These are phyloP conservation scores for Fusarium goolgardi DNA, from an alignment of 2,329 filamentous ascomycete species.

Conservation along the genomic window DNA sequence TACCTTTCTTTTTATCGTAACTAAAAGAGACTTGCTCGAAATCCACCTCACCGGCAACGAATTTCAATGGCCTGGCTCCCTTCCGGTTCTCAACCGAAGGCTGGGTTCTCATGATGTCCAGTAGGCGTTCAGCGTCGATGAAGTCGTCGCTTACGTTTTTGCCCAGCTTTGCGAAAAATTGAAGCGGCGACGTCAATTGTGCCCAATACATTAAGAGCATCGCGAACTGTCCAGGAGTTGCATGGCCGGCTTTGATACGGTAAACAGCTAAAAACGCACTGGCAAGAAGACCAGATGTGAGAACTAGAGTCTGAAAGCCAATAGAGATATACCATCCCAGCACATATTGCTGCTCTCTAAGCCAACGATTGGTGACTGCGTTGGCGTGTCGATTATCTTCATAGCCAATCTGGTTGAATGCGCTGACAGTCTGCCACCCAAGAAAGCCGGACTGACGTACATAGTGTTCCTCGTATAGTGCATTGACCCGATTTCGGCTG, in stretches of 20 bases:
- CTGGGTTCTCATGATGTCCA: conserved; percentile 69
- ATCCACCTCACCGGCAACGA: conserved; percentile 64
- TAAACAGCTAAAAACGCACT: conserved; percentile 70
- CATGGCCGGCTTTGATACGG: conserved; percentile 71
- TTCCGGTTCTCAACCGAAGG: conserved; percentile 66
- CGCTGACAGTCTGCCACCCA: conserved; percentile 69
- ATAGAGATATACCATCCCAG: conserved; percentile 63
- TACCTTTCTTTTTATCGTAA: conserved; percentile 69
- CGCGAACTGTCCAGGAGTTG: conserved; percentile 75
- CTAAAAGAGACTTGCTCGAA: conserved; percentile 68
- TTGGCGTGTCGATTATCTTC: conserved; percentile 66
- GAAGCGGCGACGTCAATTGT: conserved; percentile 76
- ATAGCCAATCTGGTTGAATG: conserved; percentile 69
- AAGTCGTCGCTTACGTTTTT: conserved; percentile 67
- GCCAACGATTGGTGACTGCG: conserved; percentile 59
- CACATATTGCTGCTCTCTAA: conserved; percentile 53
- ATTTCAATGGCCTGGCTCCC: conserved; percentile 61
- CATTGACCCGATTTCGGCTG: conserved; percentile 63
- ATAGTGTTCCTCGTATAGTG: conserved; percentile 66
- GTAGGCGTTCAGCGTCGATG: conserved; percentile 67
- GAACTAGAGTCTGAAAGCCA: conserved; percentile 69
- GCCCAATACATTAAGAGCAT: conserved; percentile 80
- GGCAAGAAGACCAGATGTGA: conserved; percentile 76
- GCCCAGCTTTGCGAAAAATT: conserved; percentile 72
- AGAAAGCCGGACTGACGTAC: conserved; percentile 67